These are phyloP conservation scores for Termitomyces sp. DNA, from an alignment of 1,284 basidiomycete genomes.

Conservation along the genomic window DNA sequence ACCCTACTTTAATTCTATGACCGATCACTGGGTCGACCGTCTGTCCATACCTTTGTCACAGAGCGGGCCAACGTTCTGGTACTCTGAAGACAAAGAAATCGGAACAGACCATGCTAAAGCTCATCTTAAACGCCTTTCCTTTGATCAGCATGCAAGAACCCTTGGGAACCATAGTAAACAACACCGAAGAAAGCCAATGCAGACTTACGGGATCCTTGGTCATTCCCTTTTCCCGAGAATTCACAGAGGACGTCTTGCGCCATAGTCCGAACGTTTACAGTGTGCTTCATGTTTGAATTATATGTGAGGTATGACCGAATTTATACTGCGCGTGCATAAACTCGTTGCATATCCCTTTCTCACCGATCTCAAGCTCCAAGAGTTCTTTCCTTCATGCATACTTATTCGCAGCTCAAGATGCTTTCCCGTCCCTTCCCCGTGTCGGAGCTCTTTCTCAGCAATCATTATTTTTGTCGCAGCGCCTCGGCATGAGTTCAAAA, in stretches of 20 bases:
- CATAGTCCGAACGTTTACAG: background rate
- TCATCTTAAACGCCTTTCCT: background rate
- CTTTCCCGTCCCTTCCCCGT: background rate
- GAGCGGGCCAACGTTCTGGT: no score
- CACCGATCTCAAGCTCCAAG: background rate
- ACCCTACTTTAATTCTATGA: background rate
- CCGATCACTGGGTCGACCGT: background rate
- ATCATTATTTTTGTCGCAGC: background rate
- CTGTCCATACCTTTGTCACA: background rate
- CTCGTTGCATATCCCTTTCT: background rate
- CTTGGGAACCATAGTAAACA: background rate
- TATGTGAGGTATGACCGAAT: background rate
- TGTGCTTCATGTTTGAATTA: background rate
- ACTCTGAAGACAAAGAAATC: no score
- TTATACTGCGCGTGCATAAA: background rate
- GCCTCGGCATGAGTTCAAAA: background rate
- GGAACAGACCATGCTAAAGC: no score
- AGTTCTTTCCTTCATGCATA: background rate
- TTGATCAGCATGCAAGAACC: background rate
- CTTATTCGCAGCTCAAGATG: background rate
- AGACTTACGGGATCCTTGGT: background rate
- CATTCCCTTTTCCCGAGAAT: background rate
- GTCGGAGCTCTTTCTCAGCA: background rate
- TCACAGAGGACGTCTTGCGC: no score
- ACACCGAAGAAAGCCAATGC: background rate